Conservation (phyloP, 2,329 filamentous ascomycete genomes). For the Monilinia aucupariae region DNA sequence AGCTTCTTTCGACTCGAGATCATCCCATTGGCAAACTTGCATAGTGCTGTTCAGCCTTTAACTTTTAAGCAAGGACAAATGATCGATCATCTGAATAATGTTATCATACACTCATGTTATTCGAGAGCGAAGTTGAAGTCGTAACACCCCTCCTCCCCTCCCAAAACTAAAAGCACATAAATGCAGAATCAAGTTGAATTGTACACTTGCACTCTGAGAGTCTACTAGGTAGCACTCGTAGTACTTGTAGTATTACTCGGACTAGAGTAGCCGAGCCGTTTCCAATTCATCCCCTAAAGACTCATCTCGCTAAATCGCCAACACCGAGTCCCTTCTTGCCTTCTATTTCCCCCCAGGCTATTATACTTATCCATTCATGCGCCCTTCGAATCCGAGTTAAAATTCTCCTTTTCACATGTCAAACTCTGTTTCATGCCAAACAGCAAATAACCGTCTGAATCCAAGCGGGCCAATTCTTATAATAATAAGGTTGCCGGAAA, state of each 20-base stretch:
- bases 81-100: background rate
- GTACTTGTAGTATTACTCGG: no score
- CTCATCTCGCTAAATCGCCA: no score
- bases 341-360: no score
- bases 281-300: background rate
- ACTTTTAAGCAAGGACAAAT: background rate
- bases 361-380: no score
- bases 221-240: no score
- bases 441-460: background rate
- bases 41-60: background rate
- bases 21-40: no score
- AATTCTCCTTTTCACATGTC: no score
- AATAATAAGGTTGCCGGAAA: background rate
- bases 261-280: no score
- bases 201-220: no score
- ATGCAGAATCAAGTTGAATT: no score
- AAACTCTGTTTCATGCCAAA: slow-evolving; percentile 2
- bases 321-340: no score
- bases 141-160: background rate
- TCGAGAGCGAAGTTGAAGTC: background rate
- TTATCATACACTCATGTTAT: background rate
- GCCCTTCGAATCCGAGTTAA: no score
- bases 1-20: background rate
- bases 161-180: background rate
- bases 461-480: background rate